A percentile compares a stretch with the other conserved stretches of the same genome.
Evolutionary conservation across 345 rosid genomes (phyloP).

Genomic region (Eucalyptus sp.): DNA sequence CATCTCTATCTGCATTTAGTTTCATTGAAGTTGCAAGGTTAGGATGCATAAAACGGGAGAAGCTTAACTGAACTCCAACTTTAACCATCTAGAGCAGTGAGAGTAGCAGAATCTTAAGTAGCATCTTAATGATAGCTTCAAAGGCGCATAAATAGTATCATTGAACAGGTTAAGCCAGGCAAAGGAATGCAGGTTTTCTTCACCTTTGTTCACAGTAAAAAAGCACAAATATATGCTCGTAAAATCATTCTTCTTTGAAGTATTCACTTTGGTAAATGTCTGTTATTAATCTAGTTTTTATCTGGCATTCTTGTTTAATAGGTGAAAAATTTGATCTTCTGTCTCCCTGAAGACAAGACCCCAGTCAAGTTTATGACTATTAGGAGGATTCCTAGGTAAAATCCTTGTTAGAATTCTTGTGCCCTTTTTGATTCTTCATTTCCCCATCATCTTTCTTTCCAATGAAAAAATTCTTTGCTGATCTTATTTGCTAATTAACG

Average conservation of each 20-base stretch:
- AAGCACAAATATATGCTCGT: not conserved
- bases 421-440: not conserved
- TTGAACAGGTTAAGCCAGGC: not conserved
- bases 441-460: not conserved
- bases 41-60: not conserved
- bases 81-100: not conserved
- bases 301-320: not conserved
- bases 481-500: not conserved
- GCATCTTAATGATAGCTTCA: not conserved
- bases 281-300: not conserved
- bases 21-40: not conserved
- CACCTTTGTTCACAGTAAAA: not conserved
- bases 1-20: not conserved
- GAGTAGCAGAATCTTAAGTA: not conserved
- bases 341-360: not conserved
- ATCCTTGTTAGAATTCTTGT: not conserved
- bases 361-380: not conserved
- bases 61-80: not conserved
- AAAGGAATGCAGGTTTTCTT: not conserved
- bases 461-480: not conserved
- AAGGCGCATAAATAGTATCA: not conserved
- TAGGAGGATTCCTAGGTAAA: slow-evolving; percentile 1
- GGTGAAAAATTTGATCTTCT: slow-evolving; percentile 4
- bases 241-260: not conserved
- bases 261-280: too few species aligned